Evolutionary conservation across 495 filamentous ascomycete species (phyloP).

Genomic region (Podospora conica): DNA sequence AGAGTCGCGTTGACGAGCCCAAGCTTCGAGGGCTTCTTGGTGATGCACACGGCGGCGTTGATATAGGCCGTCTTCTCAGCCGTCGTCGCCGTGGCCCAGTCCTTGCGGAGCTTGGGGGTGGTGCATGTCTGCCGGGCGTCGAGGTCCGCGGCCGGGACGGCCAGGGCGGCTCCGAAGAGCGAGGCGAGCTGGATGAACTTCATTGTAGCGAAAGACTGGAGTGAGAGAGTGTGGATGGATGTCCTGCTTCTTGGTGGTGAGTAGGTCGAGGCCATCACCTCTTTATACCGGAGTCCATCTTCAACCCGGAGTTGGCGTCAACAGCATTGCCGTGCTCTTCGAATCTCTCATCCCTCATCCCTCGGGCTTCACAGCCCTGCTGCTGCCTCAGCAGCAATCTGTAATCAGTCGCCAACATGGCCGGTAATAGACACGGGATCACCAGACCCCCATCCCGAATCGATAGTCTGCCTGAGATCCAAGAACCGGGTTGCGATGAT

Average conservation of each 20-base stretch:
- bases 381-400: not conserved
- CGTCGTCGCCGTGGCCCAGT: not conserved
- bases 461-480: not conserved
- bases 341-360: too few species aligned
- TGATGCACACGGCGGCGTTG: constrained; percentile 4
- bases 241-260: not conserved
- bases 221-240: not conserved
- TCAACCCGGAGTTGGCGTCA: too few species aligned
- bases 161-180: not conserved
- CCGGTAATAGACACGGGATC: not conserved
- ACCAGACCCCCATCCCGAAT: not conserved
- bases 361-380: not conserved
- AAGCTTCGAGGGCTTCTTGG: not conserved
- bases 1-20: not conserved
- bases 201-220: constrained; percentile 1
- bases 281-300: not conserved
- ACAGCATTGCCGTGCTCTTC: too few species aligned
- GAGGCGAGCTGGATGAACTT: constrained; percentile 3
- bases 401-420: not conserved
- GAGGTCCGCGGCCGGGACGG: not conserved
- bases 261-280: not conserved
- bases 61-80: constrained; percentile 5
- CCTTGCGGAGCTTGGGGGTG: constrained; percentile 6
- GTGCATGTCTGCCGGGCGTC: not conserved
- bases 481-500: not conserved